phyloP scores from a whole-genome alignment of 139 green algal species.

The Chlorella sp. region DNA sequence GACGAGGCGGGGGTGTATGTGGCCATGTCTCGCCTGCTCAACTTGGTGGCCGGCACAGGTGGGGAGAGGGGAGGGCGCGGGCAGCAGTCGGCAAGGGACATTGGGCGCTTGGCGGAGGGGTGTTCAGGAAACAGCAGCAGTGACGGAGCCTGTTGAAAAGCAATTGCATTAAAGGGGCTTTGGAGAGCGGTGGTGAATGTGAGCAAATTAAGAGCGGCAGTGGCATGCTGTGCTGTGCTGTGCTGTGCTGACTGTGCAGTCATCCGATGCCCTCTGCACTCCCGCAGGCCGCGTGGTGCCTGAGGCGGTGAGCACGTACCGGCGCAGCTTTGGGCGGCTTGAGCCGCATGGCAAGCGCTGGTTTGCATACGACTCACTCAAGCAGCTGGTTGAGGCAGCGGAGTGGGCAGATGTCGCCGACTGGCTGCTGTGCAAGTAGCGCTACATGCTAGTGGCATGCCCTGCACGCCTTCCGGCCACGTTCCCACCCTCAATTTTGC shows the following conservation, averaged over 20 bases:
- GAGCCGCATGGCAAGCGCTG: conserved; percentile 9
- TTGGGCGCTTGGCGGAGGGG: not conserved
- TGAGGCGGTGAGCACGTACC: not conserved
- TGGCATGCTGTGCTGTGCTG: not conserved
- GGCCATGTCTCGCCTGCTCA: not conserved
- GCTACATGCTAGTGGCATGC: not conserved
- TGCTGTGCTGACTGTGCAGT: not conserved
- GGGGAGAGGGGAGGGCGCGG: not conserved
- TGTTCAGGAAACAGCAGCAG: not conserved
- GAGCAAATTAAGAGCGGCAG: not conserved
- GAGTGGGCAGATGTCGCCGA: conserved; percentile 16
- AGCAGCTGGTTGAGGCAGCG: not conserved
- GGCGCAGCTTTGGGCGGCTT: conserved; percentile 6
- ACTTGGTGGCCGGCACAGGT: not conserved
- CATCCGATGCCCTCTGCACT: not conserved
- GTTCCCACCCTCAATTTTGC: not conserved
- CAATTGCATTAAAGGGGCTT: no score
- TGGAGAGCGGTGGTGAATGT: not conserved
- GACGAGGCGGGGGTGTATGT: not conserved
- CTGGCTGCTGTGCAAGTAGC: conserved; percentile 15
- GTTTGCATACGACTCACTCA: conserved; percentile 10
- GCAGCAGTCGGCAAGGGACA: not conserved
- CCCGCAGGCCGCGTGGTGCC: not conserved
- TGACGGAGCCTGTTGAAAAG: no score
- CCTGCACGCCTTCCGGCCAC: not conserved